Evolutionary conservation across 176 grass and related monocot genomes (phyloP).

Genomic region (Dactylis glomerata): DNA sequence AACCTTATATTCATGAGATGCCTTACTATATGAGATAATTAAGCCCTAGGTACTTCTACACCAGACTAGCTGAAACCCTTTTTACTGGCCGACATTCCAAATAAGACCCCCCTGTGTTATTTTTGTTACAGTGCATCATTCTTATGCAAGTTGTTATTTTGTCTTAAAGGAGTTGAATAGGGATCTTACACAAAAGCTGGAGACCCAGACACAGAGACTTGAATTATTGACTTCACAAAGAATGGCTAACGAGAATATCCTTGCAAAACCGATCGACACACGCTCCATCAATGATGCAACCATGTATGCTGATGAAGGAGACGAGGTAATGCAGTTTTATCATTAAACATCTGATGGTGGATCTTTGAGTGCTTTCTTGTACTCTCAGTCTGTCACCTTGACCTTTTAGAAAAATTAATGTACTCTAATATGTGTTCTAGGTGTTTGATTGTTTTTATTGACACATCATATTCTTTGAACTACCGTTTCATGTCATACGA

Average conservation of each 20-base stretch:
- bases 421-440: background rate
- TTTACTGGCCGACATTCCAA: background rate
- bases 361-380: background rate
- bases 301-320: slow-evolving; percentile 95
- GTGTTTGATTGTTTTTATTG: slow-evolving; percentile 1
- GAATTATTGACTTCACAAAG: slow-evolving; percentile 75
- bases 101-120: slow-evolving; percentile 8
- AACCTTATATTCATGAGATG: slow-evolving; percentile 5
- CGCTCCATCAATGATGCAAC: slow-evolving; percentile 65
- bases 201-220: slow-evolving; percentile 87
- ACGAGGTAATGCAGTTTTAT: slow-evolving; percentile 58
- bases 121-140: slow-evolving; percentile 10
- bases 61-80: background rate
- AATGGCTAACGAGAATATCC: slow-evolving; percentile 63
- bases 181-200: slow-evolving; percentile 89
- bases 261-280: slow-evolving; percentile 57
- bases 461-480: background rate
- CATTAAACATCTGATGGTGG: background rate
- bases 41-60: background rate
- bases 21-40: background rate
- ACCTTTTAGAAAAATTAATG: background rate
- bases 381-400: background rate
- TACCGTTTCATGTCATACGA: background rate
- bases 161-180: slow-evolving; percentile 79
- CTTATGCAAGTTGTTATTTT: slow-evolving; percentile 31